Evolutionary conservation across 768 basidiomycete species (phyloP).

Genomic region (Pulveroboletus sp.): DNA sequence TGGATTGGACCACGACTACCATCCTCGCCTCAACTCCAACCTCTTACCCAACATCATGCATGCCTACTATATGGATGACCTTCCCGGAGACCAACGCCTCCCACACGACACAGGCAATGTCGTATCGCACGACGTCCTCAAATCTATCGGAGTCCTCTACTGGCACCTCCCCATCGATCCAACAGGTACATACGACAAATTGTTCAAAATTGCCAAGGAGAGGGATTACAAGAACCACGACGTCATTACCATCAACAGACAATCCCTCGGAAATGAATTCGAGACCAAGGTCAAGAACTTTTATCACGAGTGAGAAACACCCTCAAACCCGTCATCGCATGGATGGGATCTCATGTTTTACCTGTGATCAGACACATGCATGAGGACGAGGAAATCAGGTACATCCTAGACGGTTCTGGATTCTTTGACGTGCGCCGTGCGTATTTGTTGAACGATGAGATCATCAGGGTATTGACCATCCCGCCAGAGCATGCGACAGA

Average conservation of each 20-base stretch:
- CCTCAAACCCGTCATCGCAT: neutral
- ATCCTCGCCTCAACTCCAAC: neutral
- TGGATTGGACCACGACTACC: neutral
- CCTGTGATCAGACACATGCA: slow-evolving; percentile 68
- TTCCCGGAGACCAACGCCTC: slow-evolving; percentile 77
- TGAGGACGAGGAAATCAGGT: slow-evolving; percentile 93
- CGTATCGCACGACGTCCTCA: slow-evolving; percentile 50
- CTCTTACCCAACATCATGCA: too few species aligned
- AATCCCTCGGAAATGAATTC: slow-evolving; percentile 74
- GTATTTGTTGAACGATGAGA: slow-evolving; percentile 16
- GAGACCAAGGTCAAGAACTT: slow-evolving; percentile 80
- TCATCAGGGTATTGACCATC: neutral
- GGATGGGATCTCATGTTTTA: neutral
- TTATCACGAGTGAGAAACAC: slow-evolving; percentile 65
- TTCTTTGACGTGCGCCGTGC: slow-evolving; percentile 87
- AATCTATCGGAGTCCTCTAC: slow-evolving; percentile 59
- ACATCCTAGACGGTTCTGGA: slow-evolving; percentile 76
- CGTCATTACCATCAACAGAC: slow-evolving; percentile 70
- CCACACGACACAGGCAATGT: slow-evolving; percentile 64
- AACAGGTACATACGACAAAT: slow-evolving; percentile 38
- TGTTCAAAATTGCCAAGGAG: slow-evolving; percentile 63
- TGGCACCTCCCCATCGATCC: slow-evolving; percentile 67
- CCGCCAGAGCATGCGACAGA: slow-evolving; percentile 60
- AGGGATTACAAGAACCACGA: slow-evolving; percentile 83
- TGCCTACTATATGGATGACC: slow-evolving; percentile 69